Conservation (phyloP, 2,329 filamentous ascomycete species). For the Lecanicillium sp. region DNA sequence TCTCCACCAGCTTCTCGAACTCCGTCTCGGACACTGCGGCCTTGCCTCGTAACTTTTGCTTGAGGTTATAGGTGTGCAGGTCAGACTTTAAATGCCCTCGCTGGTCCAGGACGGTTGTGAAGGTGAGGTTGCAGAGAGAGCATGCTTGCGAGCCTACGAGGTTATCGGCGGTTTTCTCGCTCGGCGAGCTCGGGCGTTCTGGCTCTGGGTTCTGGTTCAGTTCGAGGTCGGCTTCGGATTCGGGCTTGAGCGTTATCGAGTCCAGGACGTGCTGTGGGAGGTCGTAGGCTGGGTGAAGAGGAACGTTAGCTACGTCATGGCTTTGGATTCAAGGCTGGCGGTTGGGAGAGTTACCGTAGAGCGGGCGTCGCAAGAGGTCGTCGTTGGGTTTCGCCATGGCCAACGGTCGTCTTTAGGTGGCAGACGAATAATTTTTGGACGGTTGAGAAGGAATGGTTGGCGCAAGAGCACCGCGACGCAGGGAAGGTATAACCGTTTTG, state of each 20-base stretch:
- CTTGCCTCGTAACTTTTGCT: slow-evolving; percentile 74
- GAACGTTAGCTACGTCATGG: neutral
- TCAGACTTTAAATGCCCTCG: slow-evolving; percentile 83
- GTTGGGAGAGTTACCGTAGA: slow-evolving; percentile 35
- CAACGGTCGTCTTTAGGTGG: no score
- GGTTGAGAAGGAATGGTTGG: neutral
- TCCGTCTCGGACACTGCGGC: slow-evolving; percentile 68
- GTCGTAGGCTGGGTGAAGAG: slow-evolving; percentile 61
- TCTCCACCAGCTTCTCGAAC: slow-evolving; percentile 78
- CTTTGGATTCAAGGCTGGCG: neutral
- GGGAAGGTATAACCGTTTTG: no score
- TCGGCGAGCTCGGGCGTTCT: slow-evolving; percentile 15
- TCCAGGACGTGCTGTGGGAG: slow-evolving; percentile 67
- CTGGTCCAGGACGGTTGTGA: slow-evolving; percentile 70
- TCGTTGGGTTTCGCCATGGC: slow-evolving; percentile 33
- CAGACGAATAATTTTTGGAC: neutral
- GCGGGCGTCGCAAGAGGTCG: slow-evolving; percentile 41
- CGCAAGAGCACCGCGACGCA: no score
- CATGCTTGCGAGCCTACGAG: slow-evolving; percentile 65
- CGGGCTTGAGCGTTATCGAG: slow-evolving; percentile 47
- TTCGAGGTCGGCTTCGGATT: slow-evolving; percentile 18
- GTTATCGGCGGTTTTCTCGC: slow-evolving; percentile 25
- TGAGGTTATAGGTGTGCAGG: slow-evolving; percentile 88
- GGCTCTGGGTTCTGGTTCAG: slow-evolving; percentile 15
- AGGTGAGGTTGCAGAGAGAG: slow-evolving; percentile 68